Base-by-base conservation (phyloP, 1,139 yeast genomes). In the Wickerhamomyces sp. region DNA sequence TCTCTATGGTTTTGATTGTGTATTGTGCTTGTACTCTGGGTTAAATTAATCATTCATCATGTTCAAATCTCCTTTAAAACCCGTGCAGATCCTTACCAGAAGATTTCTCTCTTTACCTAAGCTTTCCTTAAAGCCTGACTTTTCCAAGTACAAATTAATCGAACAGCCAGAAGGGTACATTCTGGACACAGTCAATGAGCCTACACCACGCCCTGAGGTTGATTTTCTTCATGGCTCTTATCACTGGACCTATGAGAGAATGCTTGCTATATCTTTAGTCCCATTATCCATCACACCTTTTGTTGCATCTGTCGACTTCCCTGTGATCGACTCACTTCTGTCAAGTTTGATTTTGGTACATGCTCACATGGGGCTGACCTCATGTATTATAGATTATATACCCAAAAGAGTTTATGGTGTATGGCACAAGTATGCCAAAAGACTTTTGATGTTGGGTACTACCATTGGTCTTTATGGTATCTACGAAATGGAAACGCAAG, bases 341-440 rank as follows among this genome's bases (percentile, higher is more conserved):
- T 74, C 84, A 28, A 69, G 81, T 12, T 62, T 80, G 22, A 61
- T 87, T 36, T 65, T 90, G 49, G 71, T 78, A 52, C 97, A 90
- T 66, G 72, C 82, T 43, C 86, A 85, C 62, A 73, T 80, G 42
- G 97, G 97, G 0, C 76, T 90, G 65, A 81, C 80, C 56, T 72
- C 95, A 30, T 87, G 96, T 67, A 88, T 90, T 57, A 77, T 81
- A 45, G 97, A 90, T 64, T 89, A 89, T 65, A 81, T 90, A 47
- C 97, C 96, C 40, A 70, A 72, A 63, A 77, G 96, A 61, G 87
- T 81, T 29, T 90, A 81, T 60, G 95, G 95, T 9, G 56, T 69
- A 32, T 75, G 83, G 74, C 84, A 85, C 64, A 72, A 69, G 41
- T 58, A 70, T 34, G 86, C 92, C 40, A 71, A 77, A 69, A 71